Evolutionary conservation across 768 basidiomycete species (phyloP).

Genomic region (Suillus subalutaceus): DNA sequence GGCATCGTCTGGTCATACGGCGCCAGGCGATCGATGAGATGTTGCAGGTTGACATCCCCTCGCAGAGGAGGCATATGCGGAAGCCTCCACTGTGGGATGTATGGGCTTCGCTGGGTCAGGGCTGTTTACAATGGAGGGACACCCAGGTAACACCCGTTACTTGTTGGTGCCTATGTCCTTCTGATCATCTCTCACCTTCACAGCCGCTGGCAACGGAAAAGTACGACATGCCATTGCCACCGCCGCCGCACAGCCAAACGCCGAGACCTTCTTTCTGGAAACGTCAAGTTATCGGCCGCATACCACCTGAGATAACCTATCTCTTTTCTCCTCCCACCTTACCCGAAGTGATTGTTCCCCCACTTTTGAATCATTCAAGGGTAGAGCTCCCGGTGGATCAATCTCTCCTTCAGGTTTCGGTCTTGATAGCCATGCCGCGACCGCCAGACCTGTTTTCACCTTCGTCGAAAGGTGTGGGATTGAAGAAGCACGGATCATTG

Average conservation of each 20-base stretch:
- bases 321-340: conserved; percentile 24
- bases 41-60: conserved; percentile 11
- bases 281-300: conserved; percentile 14
- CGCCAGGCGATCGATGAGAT: conserved; percentile 30
- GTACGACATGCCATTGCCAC: conserved; percentile 6
- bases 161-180: conserved; percentile 18
- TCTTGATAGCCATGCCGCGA: conserved; percentile 34
- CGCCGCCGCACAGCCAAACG: conserved; percentile 7
- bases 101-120: conserved; percentile 15
- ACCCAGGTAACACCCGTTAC: conserved; percentile 26
- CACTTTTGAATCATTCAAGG: neutral
- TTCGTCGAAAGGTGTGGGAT: neutral
- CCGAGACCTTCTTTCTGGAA: conserved; percentile 26
- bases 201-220: conserved; percentile 30
- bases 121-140: conserved; percentile 18
- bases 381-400: conserved; percentile 15
- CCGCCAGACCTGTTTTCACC: conserved; percentile 8
- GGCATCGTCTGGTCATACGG: conserved; percentile 36
- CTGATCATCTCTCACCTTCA: neutral
- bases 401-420: conserved; percentile 29
- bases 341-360: neutral
- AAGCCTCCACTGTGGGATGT: conserved; percentile 31
- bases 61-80: conserved; percentile 7
- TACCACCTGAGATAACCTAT: conserved; percentile 32
- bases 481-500: conserved; percentile 3